Conservation (phyloP, 192 early-diverging fungal species). For the Helicostylum pulchrum region DNA sequence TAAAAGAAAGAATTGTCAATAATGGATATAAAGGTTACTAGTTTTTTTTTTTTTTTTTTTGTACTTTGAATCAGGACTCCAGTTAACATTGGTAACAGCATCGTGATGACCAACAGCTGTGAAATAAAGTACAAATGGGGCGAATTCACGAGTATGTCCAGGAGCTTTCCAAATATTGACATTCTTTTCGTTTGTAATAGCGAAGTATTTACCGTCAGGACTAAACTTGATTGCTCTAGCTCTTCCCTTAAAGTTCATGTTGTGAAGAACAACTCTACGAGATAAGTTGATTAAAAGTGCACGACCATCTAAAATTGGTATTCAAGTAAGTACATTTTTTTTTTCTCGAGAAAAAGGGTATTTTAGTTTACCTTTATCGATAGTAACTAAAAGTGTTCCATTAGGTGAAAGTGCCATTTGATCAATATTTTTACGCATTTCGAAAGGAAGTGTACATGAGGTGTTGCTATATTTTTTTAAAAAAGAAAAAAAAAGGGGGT, state of each 20-base stretch:
- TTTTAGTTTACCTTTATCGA: slow-evolving; percentile 75
- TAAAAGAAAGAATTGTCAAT: neutral
- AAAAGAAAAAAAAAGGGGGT: neutral
- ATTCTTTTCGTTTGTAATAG: slow-evolving; percentile 79
- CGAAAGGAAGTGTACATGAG: slow-evolving; percentile 88
- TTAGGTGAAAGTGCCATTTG: slow-evolving; percentile 88
- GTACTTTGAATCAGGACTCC: slow-evolving; percentile 84
- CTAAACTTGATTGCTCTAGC: slow-evolving; percentile 88
- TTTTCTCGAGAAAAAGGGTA: neutral
- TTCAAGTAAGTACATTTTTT: neutral
- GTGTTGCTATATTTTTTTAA: slow-evolving; percentile 63
- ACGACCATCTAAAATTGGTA: slow-evolving; percentile 64
- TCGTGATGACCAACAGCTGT: slow-evolving; percentile 82
- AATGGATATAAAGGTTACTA: neutral
- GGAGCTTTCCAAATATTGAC: slow-evolving; percentile 93
- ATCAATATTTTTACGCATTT: slow-evolving; percentile 88
- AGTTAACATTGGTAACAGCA: slow-evolving; percentile 77
- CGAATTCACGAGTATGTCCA: slow-evolving; percentile 86
- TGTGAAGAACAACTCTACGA: slow-evolving; percentile 80
- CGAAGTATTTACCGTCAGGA: slow-evolving; percentile 87
- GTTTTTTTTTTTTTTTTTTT: slow-evolving; percentile 6
- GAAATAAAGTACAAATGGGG: slow-evolving; percentile 84
- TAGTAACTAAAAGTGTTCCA: slow-evolving; percentile 80
- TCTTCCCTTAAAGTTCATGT: slow-evolving; percentile 82
- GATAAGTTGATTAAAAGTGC: slow-evolving; percentile 84